These are phyloP conservation scores for Botrytis porri DNA, from an alignment of 2,329 filamentous ascomycete genomes.

Conservation along the genomic window DNA sequence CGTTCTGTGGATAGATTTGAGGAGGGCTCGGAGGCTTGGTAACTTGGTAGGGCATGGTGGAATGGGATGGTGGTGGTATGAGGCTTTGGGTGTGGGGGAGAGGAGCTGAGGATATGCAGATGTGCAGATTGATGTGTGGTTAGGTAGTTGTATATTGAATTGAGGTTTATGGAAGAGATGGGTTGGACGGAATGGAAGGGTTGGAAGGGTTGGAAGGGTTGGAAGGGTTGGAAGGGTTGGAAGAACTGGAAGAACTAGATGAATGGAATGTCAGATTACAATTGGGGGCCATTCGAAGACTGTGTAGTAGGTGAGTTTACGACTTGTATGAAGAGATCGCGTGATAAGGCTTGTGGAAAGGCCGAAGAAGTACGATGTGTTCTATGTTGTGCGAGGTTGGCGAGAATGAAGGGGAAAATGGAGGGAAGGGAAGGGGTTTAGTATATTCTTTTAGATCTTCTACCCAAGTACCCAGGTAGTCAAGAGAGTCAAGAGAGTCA, in stretches of 20 bases:
- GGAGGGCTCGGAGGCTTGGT: not conserved
- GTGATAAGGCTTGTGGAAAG: slow-evolving; percentile 7
- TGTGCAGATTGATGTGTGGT: not conserved
- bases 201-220: not conserved
- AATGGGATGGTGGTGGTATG: not conserved
- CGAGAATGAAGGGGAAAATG: not conserved
- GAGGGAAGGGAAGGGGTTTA: no score
- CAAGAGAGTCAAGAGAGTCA: no score
- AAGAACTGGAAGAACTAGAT: not conserved
- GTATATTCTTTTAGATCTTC: no score
- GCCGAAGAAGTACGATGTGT: slow-evolving; percentile 6
- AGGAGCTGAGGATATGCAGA: not conserved
- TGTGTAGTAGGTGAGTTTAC: not conserved
- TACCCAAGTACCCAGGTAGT: no score
- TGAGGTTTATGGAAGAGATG: not conserved
- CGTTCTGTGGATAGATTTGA: not conserved
- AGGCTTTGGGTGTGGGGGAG: not conserved
- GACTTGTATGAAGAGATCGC: not conserved
- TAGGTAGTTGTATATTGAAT: not conserved
- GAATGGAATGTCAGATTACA: not conserved
- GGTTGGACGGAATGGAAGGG: no score
- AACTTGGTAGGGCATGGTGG: not conserved
- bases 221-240: not conserved
- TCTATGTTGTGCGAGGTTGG: not conserved
- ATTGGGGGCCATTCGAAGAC: not conserved